phyloP scores from a whole-genome alignment of 768 basidiomycete species.

The Calvatia gigantea region DNA sequence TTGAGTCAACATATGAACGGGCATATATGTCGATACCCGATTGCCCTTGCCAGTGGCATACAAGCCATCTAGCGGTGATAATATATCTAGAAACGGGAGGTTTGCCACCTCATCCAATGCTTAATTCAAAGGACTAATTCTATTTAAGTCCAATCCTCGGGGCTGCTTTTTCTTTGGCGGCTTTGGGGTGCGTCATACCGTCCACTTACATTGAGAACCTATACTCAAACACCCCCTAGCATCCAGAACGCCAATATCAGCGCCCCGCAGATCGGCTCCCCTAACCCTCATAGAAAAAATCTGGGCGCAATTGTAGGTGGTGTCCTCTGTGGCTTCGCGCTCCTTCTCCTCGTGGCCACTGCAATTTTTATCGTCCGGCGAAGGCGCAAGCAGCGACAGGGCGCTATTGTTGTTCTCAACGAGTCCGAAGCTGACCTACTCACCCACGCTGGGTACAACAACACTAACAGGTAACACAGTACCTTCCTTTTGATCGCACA shows the following conservation, averaged over 20 bases:
- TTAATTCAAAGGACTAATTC: background rate
- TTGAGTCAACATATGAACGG: slow-evolving; percentile 23
- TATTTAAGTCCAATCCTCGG: slow-evolving; percentile 28
- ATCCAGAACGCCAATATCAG: slow-evolving; percentile 8
- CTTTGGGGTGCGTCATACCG: slow-evolving; percentile 21
- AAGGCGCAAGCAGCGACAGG: background rate
- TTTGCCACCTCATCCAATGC: background rate
- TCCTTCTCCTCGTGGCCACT: background rate
- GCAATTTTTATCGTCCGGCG: background rate
- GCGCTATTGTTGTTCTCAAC: background rate
- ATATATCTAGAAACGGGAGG: slow-evolving; percentile 13
- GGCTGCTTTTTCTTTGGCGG: slow-evolving; percentile 26
- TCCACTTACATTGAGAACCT: background rate
- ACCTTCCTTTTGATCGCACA: too few relatives aligned
- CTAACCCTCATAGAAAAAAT: background rate
- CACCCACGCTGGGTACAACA: background rate
- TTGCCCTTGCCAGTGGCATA: slow-evolving; percentile 25
- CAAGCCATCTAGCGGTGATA: slow-evolving; percentile 17
- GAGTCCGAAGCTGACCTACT: background rate
- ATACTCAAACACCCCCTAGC: background rate
- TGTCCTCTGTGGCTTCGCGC: slow-evolving; percentile 10
- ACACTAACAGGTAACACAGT: background rate
- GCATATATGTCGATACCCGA: slow-evolving; percentile 18
- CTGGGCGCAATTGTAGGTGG: slow-evolving; percentile 14
- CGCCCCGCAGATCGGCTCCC: background rate